Conservation (phyloP, 2,329 filamentous ascomycete species). For the Ophiostoma tasmaniense region DNA sequence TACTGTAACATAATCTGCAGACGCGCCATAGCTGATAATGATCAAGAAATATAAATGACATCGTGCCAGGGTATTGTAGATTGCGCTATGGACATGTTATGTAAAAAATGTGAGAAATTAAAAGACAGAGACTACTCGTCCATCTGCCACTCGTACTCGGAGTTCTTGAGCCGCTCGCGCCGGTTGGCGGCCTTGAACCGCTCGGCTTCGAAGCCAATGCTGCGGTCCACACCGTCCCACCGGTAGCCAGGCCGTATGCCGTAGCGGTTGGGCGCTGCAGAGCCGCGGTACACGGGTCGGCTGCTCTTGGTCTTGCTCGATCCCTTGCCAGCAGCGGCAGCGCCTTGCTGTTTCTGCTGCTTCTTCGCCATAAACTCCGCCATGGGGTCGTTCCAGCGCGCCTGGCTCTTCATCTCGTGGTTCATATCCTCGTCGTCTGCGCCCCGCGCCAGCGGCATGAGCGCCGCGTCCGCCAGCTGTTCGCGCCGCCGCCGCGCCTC, state of each 20-base stretch:
- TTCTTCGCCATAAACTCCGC: conserved; percentile 59
- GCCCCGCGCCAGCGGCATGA: conserved; percentile 68
- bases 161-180: conserved; percentile 62
- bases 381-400: conserved; percentile 92
- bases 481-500: conserved; percentile 57
- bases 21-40: background rate
- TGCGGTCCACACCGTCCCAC: conserved; percentile 94
- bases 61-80: conserved; percentile 1
- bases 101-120: background rate
- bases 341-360: conserved; percentile 20
- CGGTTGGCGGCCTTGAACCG: conserved; percentile 84
- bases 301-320: conserved; percentile 22
- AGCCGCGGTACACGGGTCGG: conserved; percentile 67
- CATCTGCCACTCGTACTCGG: conserved; percentile 95
- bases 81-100: background rate
- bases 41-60: background rate
- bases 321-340: background rate
- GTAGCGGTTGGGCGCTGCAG: conserved; percentile 83
- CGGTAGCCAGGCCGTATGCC: conserved; percentile 84
- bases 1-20: conserved; percentile 24
- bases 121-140: conserved; percentile 30
- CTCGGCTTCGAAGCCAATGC: conserved; percentile 88
- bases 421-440: conserved; percentile 87
- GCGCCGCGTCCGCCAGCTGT: conserved; percentile 68
- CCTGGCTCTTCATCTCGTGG: conserved; percentile 63